Percentiles rank a stretch among this genome's conserved stretches.
Conservation (phyloP, 176 grass and related monocot species). For the Elymus sibiricus region DNA sequence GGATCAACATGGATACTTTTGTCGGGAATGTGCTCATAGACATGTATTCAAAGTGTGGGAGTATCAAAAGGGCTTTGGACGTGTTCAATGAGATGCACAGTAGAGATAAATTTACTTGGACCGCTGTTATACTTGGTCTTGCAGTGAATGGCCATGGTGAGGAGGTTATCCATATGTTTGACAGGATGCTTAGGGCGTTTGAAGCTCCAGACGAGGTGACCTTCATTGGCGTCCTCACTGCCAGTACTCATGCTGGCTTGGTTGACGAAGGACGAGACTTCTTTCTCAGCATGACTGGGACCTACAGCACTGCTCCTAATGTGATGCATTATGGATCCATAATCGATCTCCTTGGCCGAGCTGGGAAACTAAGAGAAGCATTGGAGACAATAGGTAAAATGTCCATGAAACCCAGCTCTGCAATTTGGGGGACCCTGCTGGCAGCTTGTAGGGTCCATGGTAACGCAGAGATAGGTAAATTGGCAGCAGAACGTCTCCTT, state of each 20-base stretch:
- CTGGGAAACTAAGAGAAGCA: slow-evolving; percentile 65
- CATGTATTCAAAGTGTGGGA: slow-evolving; percentile 88
- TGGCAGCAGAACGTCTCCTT: slow-evolving; percentile 51
- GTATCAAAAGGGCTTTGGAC: slow-evolving; percentile 38
- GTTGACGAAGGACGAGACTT: slow-evolving; percentile 61
- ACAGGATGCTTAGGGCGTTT: slow-evolving; percentile 51
- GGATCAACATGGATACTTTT: slow-evolving; percentile 58
- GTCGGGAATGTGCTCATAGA: slow-evolving; percentile 68
- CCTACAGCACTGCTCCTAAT: slow-evolving; percentile 52
- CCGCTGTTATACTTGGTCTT: slow-evolving; percentile 57
- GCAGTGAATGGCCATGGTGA: slow-evolving; percentile 59
- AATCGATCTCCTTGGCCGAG: slow-evolving; percentile 70
- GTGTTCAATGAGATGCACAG: slow-evolving; percentile 63
- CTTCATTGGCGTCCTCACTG: slow-evolving; percentile 67
- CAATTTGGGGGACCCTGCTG: slow-evolving; percentile 69
- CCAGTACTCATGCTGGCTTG: slow-evolving; percentile 72
- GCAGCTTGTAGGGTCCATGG: slow-evolving; percentile 65
- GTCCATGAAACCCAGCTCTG: slow-evolving; percentile 62
- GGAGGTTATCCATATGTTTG: slow-evolving; percentile 65
- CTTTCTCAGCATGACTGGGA: slow-evolving; percentile 55
- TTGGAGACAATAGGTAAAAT: slow-evolving; percentile 63
- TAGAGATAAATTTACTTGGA: slow-evolving; percentile 76
- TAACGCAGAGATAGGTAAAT: slow-evolving; percentile 73
- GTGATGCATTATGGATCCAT: slow-evolving; percentile 80
- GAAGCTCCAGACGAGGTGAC: slow-evolving; percentile 67